Percentiles rank a stretch among this genome's conserved stretches.
Evolutionary conservation across 179 eudicot genomes (phyloP).

Genomic region (Heliamphora pulchella): DNA sequence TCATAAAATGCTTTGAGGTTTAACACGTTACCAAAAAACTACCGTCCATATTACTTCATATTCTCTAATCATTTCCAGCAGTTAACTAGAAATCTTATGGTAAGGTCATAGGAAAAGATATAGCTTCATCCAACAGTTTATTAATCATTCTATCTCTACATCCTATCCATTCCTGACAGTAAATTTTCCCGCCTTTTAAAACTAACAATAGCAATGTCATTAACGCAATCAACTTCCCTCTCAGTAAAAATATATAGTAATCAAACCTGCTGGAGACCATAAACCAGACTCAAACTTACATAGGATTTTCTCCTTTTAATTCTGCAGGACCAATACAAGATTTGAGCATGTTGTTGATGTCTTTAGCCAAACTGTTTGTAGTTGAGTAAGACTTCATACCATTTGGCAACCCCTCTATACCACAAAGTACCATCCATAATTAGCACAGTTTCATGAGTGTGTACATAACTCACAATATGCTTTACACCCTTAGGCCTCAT

Average conservation of each 20-base stretch:
- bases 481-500: too few relatives aligned
- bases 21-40: not conserved
- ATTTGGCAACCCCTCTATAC: not conserved
- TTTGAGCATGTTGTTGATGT: not conserved
- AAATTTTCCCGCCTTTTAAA: not conserved
- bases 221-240: not conserved
- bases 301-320: not conserved
- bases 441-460: not conserved
- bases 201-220: not conserved
- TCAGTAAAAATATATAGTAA: not conserved
- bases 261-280: not conserved
- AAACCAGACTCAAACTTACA: not conserved
- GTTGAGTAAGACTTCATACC: not conserved
- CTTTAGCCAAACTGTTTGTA: not conserved
- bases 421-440: too few relatives aligned
- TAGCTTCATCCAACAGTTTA: not conserved
- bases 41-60: not conserved
- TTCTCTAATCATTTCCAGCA: not conserved
- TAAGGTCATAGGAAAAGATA: too few relatives aligned
- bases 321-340: not conserved
- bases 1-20: slow-evolving; percentile 3
- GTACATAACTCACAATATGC: too few relatives aligned
- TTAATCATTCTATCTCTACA: not conserved
- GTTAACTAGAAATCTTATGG: not conserved
- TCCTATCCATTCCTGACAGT: not conserved